Base-by-base conservation (phyloP, 2,329 filamentous ascomycete genomes). In the Pseudogymnoascus sp. region DNA sequence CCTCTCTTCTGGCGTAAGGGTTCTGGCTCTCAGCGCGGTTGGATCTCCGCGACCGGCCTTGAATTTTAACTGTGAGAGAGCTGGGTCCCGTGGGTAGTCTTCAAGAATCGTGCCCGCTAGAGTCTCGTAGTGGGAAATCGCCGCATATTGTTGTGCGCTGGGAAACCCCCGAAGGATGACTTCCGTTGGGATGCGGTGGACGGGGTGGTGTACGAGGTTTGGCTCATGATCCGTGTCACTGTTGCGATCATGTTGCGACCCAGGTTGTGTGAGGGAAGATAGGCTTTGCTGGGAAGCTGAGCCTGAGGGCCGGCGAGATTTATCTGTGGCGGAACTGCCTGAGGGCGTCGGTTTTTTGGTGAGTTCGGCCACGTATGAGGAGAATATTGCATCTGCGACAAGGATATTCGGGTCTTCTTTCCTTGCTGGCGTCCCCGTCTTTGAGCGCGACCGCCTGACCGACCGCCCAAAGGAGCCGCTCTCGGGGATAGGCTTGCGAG, bases 51-150 rank as follows among this genome's bases (percentile, higher is more conserved):
- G 83, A 68, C 92, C 85, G 1, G 87, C 83, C 72, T 90, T 89
- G 78, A 89, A 93, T 64, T 88, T 82, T 63, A 82, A 80, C 71
- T 84, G 83, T 66, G 86, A 82, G 63, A 85, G 80, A 2, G 90
- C 89, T n/a, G 93, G 88, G 67, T 90, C 87, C 66, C 93, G 87
- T 7, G 92, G 86, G 75, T 97, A 97, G 76, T 97, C 92, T 77
- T 97, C 93, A 75, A 92, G 92, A 73, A 97, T 91, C 66, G 85
- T 78, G 25, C 92, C 92, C 5, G 90, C 93, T 44, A 96, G 86
- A 65, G 87, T 84, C 78, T 97, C 93, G 77, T 89, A 97, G 76
- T 91, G 90, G 68, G 89, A 86, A 69, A 97, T 87, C 35, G 92
- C 92, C 28, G 92, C 91, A 82, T 94, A 97, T 79, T 91, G 81